Percentiles rank a stretch among this genome's conserved stretches.
Conservation (phyloP, 495 filamentous ascomycete genomes). For the Penicillium taxi region DNA sequence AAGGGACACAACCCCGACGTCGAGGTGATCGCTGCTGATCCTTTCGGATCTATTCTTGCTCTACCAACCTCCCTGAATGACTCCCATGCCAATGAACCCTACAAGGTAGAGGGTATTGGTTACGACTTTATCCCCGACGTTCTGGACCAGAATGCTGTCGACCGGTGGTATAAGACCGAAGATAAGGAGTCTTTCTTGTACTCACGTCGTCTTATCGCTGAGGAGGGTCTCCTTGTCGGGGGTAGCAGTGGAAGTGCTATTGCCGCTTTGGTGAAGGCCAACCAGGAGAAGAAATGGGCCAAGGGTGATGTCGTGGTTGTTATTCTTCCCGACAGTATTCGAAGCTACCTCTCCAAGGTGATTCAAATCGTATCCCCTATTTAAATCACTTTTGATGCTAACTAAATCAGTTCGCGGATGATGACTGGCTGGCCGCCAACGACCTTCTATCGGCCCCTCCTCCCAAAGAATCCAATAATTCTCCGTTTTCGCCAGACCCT, state of each 20-base stretch:
- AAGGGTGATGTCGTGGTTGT: slow-evolving; percentile 83
- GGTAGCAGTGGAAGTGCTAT: slow-evolving; percentile 92
- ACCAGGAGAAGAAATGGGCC: slow-evolving; percentile 63
- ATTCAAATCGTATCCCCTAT: slow-evolving; percentile 1
- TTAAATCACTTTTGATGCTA: slow-evolving; percentile 1
- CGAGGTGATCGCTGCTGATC: slow-evolving; percentile 87
- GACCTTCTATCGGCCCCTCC: slow-evolving; percentile 64
- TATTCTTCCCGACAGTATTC: slow-evolving; percentile 87
- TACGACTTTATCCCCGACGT: slow-evolving; percentile 98
- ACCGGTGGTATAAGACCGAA: slow-evolving; percentile 96
- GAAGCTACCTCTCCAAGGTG: slow-evolving; percentile 93
- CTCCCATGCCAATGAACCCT: slow-evolving; percentile 68
- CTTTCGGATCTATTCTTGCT: slow-evolving; percentile 80
- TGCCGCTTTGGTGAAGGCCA: slow-evolving; percentile 70
- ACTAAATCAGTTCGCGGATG: slow-evolving; percentile 71
- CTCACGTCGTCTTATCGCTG: slow-evolving; percentile 80
- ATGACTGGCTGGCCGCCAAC: slow-evolving; percentile 96
- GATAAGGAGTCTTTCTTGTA: slow-evolving; percentile 87
- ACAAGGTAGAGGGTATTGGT: slow-evolving; percentile 98
- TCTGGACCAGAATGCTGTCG: slow-evolving; percentile 69
- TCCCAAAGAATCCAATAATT: slow-evolving; percentile 34
- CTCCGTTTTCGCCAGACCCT: slow-evolving; percentile 37
- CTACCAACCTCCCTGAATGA: slow-evolving; percentile 70
- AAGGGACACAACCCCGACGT: slow-evolving; percentile 76
- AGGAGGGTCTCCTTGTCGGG: slow-evolving; percentile 91